These are phyloP conservation scores for Cercospora sesami DNA, from an alignment of 2,329 filamentous ascomycete genomes.

Conservation along the genomic window DNA sequence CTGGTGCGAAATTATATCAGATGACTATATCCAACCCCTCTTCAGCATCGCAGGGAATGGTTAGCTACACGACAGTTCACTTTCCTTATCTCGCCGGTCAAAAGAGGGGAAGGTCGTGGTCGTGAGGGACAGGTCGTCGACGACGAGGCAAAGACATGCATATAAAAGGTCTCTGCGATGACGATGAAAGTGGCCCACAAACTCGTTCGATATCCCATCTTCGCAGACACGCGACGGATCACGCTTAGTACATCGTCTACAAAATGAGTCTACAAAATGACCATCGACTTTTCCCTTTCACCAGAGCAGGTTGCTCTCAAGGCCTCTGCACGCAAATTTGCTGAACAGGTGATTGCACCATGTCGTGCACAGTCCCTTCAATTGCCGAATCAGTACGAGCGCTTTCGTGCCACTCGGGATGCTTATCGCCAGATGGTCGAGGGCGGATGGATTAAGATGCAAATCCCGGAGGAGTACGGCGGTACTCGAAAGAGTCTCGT, in stretches of 20 bases:
- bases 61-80: not conserved
- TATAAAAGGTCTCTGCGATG: not conserved
- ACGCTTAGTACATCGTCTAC: not conserved
- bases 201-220: not conserved
- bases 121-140: not conserved
- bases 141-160: not conserved
- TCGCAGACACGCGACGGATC: not conserved
- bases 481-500: slow-evolving; percentile 6
- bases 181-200: not conserved
- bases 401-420: not conserved
- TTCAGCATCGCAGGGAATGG: not conserved
- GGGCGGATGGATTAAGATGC: not conserved
- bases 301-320: not conserved
- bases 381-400: not conserved
- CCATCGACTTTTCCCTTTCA: not conserved
- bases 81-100: not conserved
- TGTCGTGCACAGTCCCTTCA: not conserved
- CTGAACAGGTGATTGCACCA: not conserved
- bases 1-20: not conserved
- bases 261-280: not conserved
- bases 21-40: not conserved
- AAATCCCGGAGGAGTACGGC: not conserved
- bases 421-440: not conserved
- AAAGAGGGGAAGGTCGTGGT: not conserved
- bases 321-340: not conserved